Evolutionary conservation across 495 filamentous ascomycete species (phyloP).

Genomic region (Letharia lupina): DNA sequence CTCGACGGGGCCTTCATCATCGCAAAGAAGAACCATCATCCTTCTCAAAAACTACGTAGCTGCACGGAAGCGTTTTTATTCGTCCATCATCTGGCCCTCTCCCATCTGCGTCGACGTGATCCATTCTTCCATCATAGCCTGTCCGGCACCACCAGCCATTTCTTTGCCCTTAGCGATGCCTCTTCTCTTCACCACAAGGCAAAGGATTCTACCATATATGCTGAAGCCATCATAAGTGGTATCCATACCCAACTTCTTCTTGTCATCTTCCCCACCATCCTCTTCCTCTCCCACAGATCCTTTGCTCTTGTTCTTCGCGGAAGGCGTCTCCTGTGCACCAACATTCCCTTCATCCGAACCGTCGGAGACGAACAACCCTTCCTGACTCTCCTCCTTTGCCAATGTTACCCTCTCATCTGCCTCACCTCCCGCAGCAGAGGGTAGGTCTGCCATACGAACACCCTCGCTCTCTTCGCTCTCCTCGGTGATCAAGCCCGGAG

Average conservation of each 20-base stretch:
- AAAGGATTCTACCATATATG: conserved; percentile 87
- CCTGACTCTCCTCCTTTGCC: conserved; percentile 34
- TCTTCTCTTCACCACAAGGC: conserved; percentile 75
- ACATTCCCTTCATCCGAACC: conserved; percentile 24
- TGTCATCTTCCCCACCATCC: conserved; percentile 53
- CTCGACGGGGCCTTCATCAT: not conserved
- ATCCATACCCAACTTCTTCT: conserved; percentile 77
- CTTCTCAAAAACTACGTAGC: not conserved
- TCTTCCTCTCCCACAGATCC: conserved; percentile 34
- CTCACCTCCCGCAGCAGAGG: conserved; percentile 25
- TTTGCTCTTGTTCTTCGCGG: conserved; percentile 39
- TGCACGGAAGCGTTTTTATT: not conserved
- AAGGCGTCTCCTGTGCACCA: conserved; percentile 70
- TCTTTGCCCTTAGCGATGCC: conserved; percentile 36
- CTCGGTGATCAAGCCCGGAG: conserved; percentile 23
- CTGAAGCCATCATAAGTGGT: conserved; percentile 91
- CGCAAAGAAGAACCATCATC: not conserved
- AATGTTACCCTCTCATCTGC: conserved; percentile 22
- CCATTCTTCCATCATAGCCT: conserved; percentile 90
- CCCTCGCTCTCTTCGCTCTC: conserved; percentile 37
- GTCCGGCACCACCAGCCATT: conserved; percentile 39
- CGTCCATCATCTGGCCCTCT: conserved; percentile 19
- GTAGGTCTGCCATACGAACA: conserved; percentile 34
- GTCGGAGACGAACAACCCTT: conserved; percentile 20
- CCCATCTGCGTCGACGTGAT: conserved; percentile 59